Evolutionary conservation across 2,329 filamentous ascomycete species (phyloP).

Genomic region (Bipolaris oryzae): DNA sequence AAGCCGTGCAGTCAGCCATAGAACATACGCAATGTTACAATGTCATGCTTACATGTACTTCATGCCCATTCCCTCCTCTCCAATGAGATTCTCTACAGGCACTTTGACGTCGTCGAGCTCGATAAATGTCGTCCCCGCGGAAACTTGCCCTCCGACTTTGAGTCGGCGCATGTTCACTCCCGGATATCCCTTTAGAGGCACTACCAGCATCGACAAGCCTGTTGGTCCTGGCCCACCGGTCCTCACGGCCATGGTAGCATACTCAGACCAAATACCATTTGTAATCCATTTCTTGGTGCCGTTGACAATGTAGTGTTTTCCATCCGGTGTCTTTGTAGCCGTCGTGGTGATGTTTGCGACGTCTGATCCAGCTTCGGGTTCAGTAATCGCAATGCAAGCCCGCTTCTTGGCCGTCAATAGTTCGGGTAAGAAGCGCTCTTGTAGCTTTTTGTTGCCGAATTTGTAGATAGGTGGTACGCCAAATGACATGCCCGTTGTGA

Average conservation of each 20-base stretch:
- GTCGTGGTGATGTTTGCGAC: slow-evolving; percentile 75
- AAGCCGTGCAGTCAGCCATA: background rate
- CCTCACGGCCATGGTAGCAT: slow-evolving; percentile 72
- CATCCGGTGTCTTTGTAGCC: slow-evolving; percentile 65
- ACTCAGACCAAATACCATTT: slow-evolving; percentile 70
- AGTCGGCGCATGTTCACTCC: slow-evolving; percentile 72
- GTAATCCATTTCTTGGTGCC: slow-evolving; percentile 76
- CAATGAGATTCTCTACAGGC: slow-evolving; percentile 72
- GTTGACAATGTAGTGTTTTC: slow-evolving; percentile 72
- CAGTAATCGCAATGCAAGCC: slow-evolving; percentile 78
- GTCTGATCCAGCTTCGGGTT: slow-evolving; percentile 75
- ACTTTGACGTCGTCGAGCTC: slow-evolving; percentile 77
- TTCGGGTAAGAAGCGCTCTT: slow-evolving; percentile 73
- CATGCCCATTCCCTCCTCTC: slow-evolving; percentile 73
- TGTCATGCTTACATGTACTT: slow-evolving; percentile 58
- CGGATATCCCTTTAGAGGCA: slow-evolving; percentile 69
- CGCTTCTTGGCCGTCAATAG: slow-evolving; percentile 70
- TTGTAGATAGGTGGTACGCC: slow-evolving; percentile 74
- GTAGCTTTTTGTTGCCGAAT: slow-evolving; percentile 66
- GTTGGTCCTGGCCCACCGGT: slow-evolving; percentile 68
- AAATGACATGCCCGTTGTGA: slow-evolving; percentile 75
- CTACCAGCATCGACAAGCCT: slow-evolving; percentile 70
- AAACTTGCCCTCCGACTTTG: slow-evolving; percentile 68
- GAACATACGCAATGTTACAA: background rate
- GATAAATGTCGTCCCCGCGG: slow-evolving; percentile 75